These are phyloP conservation scores for Talinum fruticosum DNA, from an alignment of 148 eudicot genomes.

Conservation along the genomic window DNA sequence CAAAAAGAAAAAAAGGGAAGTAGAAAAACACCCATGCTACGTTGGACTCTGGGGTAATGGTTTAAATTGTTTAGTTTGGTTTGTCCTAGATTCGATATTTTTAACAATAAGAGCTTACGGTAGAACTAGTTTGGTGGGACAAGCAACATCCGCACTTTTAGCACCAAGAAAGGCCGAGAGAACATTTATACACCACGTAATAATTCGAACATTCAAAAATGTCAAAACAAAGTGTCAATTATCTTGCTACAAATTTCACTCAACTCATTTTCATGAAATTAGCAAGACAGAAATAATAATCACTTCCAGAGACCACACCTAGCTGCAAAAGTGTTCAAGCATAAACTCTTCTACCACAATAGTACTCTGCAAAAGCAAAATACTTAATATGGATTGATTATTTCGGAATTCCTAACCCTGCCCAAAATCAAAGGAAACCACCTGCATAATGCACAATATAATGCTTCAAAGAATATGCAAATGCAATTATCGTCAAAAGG, in stretches of 20 bases:
- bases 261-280: too few species aligned
- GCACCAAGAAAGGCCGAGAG: not conserved
- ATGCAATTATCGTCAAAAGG: not conserved
- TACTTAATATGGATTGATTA: not conserved
- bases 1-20: not conserved
- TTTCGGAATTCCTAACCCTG: not conserved
- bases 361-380: not conserved
- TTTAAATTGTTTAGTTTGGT: not conserved
- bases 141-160: not conserved
- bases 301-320: too few species aligned
- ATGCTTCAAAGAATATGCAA: not conserved
- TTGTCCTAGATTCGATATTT: not conserved
- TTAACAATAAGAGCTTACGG: not conserved
- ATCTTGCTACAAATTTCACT: too few species aligned
- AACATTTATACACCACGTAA: not conserved
- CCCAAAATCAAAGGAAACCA: not conserved
- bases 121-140: not conserved
- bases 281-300: too few species aligned
- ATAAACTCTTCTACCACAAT: not conserved
- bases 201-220: not conserved
- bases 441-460: not conserved
- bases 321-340: too few species aligned
- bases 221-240: too few species aligned
- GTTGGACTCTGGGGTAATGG: not conserved
- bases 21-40: not conserved